Base-by-base conservation (phyloP, 192 early-diverging fungal species). In the Coemansia sp. region DNA sequence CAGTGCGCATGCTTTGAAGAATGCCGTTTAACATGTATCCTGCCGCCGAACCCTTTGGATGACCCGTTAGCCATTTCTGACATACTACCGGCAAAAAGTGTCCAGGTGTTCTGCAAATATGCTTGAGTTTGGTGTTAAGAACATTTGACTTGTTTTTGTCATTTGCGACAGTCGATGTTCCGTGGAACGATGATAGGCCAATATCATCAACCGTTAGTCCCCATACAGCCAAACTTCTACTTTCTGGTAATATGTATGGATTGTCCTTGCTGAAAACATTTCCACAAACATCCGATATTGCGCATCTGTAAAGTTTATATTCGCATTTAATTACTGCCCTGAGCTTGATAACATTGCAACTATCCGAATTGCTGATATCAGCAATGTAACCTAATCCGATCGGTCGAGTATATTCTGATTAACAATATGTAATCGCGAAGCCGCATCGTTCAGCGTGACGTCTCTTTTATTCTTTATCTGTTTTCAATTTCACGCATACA, bases 11-110 rank as follows among this genome's bases (percentile, higher is more conserved):
- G 43, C 84, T 77, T 67, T 95, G 92, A 24, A 96, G 65, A 43
- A 92, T 82, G 59, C 93, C 92, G 71, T 94, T 96, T 57, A 91
- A 82, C 94, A 96, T 95, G 87, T 90, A 96, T 21, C 86, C 87
- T 24, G 94, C 93, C 39, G 94, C 93, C 22, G 92, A 86, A 34
- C 89, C 94, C 86, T 95, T 95, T 48, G 92, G 86, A 41, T 75
- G 93, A 43, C 93, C 94, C 52, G 93, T 96, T 59, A 96, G 80
- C 75, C 93, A 88, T 75, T 96, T 96, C 59, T 96, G 94, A 81
- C 88, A 89, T 57, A 96, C 83, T 14, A 83, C 79, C 8, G 92
- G 90, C 37, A 88, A 63, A 19, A 84, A 84, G 55, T 96, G 92
- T 61, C 94, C 94, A 54, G 82, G 86, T 43, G 86, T 84, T 53